Base-by-base conservation (phyloP, 139 green algal genomes). In the Pleodorina starrii region DNA sequence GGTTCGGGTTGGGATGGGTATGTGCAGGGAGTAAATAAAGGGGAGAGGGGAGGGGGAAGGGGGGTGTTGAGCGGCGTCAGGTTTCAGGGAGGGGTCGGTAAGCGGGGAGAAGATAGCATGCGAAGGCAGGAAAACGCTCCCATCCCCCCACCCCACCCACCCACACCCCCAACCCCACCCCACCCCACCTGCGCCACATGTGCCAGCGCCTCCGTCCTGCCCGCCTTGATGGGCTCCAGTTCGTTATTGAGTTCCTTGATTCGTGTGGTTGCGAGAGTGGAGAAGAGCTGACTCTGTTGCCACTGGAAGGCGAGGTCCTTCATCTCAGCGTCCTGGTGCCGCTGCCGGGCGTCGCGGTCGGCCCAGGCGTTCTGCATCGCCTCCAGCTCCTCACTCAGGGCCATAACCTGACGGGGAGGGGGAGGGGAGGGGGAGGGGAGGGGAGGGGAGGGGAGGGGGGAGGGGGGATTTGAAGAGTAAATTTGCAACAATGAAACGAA, bases 331-430 rank as follows among this genome's bases (percentile, higher is more conserved):
- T 90, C 85, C 85, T 84, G 54, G 77, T 91, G 51, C 14, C 90
- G 84, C 68, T 92, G 90, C 54, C 84, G 84, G 32, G 86, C 69
- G 57, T 92, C 90, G 11, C 90, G 77, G 50, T 92, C 90, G 23
- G 77, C 84, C 90, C 90, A 92, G 32, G 90, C 90, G 74, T 46
- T 72, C 44, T 92, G 85, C 90, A 92, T 92, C 1, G 90, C 85
- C 32, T 86, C 54, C 78, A 92, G 85, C 85, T 92, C 90, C 60
- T 92, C 85, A 1, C 32, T 77, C 42, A 92, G 71, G 0, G 72
- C 90, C 69, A 89, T 82, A 4, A 82, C 84, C 82, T 88, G 82
- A 3, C 50, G 4, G 10, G 3, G 77, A 2, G 51, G 36, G 50
- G 23, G 23, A 14, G 16, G 19, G 19, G 50, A 12, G 17, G 3